These are phyloP conservation scores for Xylariaceae sp. DNA, from an alignment of 2,329 filamentous ascomycete genomes.

Conservation along the genomic window DNA sequence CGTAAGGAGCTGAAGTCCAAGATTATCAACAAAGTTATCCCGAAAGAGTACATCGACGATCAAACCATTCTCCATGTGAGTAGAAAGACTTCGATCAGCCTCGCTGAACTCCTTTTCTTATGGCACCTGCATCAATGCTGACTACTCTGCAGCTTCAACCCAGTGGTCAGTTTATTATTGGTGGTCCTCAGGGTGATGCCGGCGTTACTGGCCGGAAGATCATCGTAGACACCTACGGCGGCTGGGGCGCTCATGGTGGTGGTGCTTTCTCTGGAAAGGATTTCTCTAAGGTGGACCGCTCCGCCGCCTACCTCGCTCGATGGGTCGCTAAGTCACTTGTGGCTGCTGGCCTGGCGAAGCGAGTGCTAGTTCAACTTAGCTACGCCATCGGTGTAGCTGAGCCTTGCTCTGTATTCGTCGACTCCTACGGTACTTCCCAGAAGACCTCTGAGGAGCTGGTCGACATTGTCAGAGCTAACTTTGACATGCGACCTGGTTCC, in stretches of 20 bases:
- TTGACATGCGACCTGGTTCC: conserved; percentile 96
- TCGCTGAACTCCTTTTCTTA: not conserved
- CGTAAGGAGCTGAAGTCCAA: conserved; percentile 95
- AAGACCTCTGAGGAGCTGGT: conserved; percentile 93
- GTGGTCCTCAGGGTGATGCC: conserved; percentile 97
- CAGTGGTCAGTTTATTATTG: conserved; percentile 97
- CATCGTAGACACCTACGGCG: conserved; percentile 99
- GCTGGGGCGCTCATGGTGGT: conserved; percentile 99
- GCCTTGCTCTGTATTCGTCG: conserved; percentile 96
- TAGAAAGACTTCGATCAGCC: conserved; percentile 23
- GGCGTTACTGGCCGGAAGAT: conserved; percentile 99
- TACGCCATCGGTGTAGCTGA: conserved; percentile 99
- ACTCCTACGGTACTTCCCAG: conserved; percentile 92
- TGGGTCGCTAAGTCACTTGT: conserved; percentile 99
- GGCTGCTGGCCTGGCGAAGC: conserved; percentile 82
- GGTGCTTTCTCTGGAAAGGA: conserved; percentile 99
- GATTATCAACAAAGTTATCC: conserved; percentile 95
- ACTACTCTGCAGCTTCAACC: conserved; percentile 69
- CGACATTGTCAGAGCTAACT: conserved; percentile 92
- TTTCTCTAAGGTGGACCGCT: conserved; percentile 99
- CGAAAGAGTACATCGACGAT: conserved; percentile 87
- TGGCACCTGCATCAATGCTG: not conserved
- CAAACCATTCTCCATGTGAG: conserved; percentile 92
- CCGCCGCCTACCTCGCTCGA: conserved; percentile 93
- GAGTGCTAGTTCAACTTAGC: conserved; percentile 94